Evolutionary conservation across 176 grass and related monocot genomes (phyloP).

Genomic region (Aegilops bicornis): DNA sequence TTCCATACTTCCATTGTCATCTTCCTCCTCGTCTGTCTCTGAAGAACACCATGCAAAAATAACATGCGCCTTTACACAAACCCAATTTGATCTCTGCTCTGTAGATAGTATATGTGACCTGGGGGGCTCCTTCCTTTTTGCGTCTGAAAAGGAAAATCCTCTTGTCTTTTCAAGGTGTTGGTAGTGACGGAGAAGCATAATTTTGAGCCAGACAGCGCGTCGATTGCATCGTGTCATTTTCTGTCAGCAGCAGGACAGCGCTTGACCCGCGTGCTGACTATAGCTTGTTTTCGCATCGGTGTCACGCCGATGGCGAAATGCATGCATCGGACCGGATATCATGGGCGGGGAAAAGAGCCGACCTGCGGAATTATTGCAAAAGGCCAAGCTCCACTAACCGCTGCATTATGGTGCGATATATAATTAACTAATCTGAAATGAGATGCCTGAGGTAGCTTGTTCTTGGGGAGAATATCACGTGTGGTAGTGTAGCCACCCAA

Average conservation of each 20-base stretch:
- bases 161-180: neutral
- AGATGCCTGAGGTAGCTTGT: neutral
- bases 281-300: neutral
- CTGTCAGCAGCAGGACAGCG: neutral
- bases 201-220: neutral
- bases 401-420: neutral
- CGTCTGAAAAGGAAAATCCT: slow-evolving; percentile 7
- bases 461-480: neutral
- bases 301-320: slow-evolving; percentile 4
- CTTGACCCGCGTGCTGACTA: slow-evolving; percentile 2
- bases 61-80: neutral
- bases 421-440: neutral
- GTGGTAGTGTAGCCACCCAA: neutral
- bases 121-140: neutral
- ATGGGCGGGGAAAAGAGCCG: neutral
- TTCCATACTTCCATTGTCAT: neutral
- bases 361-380: slow-evolving; percentile 31
- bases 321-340: neutral
- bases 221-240: slow-evolving; percentile 2
- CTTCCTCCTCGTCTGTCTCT: slow-evolving; percentile 16
- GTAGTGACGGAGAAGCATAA: neutral
- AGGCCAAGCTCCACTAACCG: slow-evolving; percentile 25
- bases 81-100: neutral
- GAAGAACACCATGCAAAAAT: neutral
- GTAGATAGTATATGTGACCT: neutral